Evolutionary conservation across 192 early-diverging fungal species (phyloP).

Genomic region (Diversispora epigaea): DNA sequence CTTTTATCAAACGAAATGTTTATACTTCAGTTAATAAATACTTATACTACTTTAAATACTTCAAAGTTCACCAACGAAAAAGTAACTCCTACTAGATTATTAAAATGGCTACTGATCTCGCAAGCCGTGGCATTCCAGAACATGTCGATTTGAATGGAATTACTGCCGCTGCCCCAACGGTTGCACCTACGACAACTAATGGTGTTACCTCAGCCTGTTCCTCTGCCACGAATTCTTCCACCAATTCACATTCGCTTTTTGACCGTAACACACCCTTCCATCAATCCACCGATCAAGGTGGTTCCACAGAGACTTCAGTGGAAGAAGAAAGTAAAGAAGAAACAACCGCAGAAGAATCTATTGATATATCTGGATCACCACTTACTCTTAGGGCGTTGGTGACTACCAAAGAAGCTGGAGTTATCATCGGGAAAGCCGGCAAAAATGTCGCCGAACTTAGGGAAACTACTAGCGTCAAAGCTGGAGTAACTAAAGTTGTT

Average conservation of each 20-base stretch:
- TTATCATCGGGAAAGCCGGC: conserved; percentile 65
- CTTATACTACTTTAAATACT: neutral
- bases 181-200: neutral
- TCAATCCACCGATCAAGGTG: conserved; percentile 3
- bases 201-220: neutral
- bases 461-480: conserved; percentile 79
- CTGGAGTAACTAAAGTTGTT: conserved; percentile 89
- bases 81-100: neutral
- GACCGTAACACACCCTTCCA: neutral
- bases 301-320: neutral
- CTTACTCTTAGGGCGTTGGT: conserved; percentile 87
- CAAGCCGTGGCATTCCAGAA: neutral
- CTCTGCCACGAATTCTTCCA: neutral
- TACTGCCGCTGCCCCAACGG: neutral
- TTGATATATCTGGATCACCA: conserved; percentile 40
- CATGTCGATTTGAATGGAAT: conserved; percentile 1
- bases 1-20: neutral
- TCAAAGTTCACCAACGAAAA: neutral
- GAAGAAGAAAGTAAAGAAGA: conserved; percentile 36
- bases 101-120: conserved; percentile 13
- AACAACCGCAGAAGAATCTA: conserved; percentile 42
- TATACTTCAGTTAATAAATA: neutral
- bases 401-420: conserved; percentile 89
- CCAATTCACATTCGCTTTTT: conserved; percentile 20
- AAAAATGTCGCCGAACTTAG: conserved; percentile 88